phyloP scores from a whole-genome alignment of 2,329 filamentous ascomycete genomes.

The Triangularia setosa region DNA sequence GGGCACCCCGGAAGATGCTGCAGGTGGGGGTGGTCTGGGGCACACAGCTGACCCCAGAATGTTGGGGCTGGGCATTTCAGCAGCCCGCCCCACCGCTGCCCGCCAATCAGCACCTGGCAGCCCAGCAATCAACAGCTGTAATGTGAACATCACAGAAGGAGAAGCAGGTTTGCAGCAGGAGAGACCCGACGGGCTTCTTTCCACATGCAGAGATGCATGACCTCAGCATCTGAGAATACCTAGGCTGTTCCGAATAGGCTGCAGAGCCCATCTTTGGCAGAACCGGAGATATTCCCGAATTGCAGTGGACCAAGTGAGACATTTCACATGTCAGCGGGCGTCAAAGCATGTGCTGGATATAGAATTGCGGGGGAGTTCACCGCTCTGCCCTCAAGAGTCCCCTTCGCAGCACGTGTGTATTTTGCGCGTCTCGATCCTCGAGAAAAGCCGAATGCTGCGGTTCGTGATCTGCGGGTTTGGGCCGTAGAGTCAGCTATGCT shows the following conservation, averaged over 20 bases:
- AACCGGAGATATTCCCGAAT: background rate
- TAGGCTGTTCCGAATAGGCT: too few relatives aligned
- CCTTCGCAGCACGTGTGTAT: background rate
- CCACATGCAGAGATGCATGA: background rate
- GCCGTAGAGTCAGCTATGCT: too few relatives aligned
- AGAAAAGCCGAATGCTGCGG: too few relatives aligned
- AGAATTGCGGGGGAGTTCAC: background rate
- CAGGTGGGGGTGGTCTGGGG: background rate
- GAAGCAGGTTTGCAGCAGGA: background rate
- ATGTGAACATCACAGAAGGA: background rate
- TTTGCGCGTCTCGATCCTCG: too few relatives aligned
- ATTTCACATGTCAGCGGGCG: background rate
- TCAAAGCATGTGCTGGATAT: background rate
- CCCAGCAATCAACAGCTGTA: background rate
- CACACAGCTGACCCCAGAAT: constrained; percentile 4
- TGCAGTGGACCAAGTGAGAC: background rate
- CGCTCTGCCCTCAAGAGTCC: background rate
- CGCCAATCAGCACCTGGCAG: background rate
- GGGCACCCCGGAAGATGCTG: background rate
- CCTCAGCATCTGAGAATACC: background rate
- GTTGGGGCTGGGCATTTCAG: background rate
- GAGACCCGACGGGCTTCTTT: background rate
- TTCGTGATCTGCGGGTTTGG: too few relatives aligned
- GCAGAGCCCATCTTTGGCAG: background rate
- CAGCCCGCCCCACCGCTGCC: background rate